Percentiles rank a stretch among this genome's conserved stretches.
These are phyloP conservation scores for Diutina siamensis DNA, from an alignment of 1,139 yeast genomes.

Conservation along the genomic window DNA sequence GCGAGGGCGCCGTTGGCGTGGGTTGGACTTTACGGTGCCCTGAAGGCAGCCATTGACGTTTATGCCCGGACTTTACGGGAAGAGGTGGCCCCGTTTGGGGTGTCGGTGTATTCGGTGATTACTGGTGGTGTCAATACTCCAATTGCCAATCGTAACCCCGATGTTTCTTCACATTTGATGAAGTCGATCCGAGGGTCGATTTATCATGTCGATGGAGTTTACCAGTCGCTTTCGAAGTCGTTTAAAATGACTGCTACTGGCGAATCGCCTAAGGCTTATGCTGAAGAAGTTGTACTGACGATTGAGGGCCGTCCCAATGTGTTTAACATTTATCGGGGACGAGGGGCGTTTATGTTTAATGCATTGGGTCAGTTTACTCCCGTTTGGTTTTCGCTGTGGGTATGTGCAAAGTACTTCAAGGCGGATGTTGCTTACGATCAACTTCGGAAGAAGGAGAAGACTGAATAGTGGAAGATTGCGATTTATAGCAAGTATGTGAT, in stretches of 20 bases:
- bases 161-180: slow-evolving; percentile 6
- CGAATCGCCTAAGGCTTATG: slow-evolving; percentile 18
- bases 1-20: slow-evolving; percentile 26
- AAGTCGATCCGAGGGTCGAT: neutral
- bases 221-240: slow-evolving; percentile 16
- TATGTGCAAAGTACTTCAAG: neutral
- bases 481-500: no score
- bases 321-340: slow-evolving; percentile 23
- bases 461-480: no score
- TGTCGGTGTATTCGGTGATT: slow-evolving; percentile 24
- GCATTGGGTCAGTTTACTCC: slow-evolving; percentile 18
- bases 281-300: slow-evolving; percentile 18
- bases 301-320: slow-evolving; percentile 15
- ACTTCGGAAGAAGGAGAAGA: neutral
- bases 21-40: slow-evolving; percentile 22
- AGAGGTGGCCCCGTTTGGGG: slow-evolving; percentile 25
- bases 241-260: slow-evolving; percentile 16
- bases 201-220: slow-evolving; percentile 21
- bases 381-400: neutral
- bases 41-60: slow-evolving; percentile 22
- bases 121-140: slow-evolving; percentile 33
- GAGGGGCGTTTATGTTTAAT: slow-evolving; percentile 15
- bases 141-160: slow-evolving; percentile 14
- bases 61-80: slow-evolving; percentile 15
- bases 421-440: neutral